Conservation (phyloP, 352 stramenopile genomes). For the Globisporangium splendens region DNA sequence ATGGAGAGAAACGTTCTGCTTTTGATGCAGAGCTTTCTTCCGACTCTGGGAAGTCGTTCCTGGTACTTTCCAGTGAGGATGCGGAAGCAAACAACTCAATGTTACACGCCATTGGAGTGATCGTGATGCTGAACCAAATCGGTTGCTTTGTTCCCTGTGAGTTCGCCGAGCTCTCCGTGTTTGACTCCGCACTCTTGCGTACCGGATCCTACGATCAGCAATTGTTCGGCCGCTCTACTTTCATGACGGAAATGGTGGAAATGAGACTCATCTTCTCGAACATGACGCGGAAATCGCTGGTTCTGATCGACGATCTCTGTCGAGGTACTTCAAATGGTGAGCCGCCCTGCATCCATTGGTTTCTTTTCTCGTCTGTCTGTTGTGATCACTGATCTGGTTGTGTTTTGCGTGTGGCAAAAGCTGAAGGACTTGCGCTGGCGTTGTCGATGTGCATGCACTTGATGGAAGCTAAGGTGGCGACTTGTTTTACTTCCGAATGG, state of each 20-base stretch:
- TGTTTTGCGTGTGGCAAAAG: conserved; percentile 8
- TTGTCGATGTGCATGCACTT: conserved; percentile 29
- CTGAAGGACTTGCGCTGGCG: conserved; percentile 29
- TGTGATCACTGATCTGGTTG: not conserved
- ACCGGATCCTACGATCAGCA: conserved; percentile 42
- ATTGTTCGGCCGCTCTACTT: conserved; percentile 44
- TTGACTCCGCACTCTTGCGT: conserved; percentile 40
- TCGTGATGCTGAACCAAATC: conserved; percentile 49
- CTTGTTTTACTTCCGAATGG: conserved; percentile 32
- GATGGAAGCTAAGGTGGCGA: conserved; percentile 19
- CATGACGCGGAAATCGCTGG: conserved; percentile 29
- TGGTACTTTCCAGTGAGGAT: conserved; percentile 20
- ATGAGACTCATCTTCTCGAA: conserved; percentile 31
- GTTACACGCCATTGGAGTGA: conserved; percentile 24
- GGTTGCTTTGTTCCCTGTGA: conserved; percentile 58
- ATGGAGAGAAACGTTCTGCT: not conserved
- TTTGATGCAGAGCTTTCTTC: conserved; percentile 11
- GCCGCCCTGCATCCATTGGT: not conserved
- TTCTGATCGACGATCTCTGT: conserved; percentile 55
- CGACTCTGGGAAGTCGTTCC: conserved; percentile 18
- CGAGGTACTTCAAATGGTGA: conserved; percentile 37
- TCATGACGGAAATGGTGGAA: conserved; percentile 56
- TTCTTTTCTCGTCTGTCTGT: not conserved
- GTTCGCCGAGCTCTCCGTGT: conserved; percentile 31
- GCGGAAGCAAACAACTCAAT: conserved; percentile 2